phyloP scores from a whole-genome alignment of 1,139 yeast species.

The Sugiyamaella pinicola region DNA sequence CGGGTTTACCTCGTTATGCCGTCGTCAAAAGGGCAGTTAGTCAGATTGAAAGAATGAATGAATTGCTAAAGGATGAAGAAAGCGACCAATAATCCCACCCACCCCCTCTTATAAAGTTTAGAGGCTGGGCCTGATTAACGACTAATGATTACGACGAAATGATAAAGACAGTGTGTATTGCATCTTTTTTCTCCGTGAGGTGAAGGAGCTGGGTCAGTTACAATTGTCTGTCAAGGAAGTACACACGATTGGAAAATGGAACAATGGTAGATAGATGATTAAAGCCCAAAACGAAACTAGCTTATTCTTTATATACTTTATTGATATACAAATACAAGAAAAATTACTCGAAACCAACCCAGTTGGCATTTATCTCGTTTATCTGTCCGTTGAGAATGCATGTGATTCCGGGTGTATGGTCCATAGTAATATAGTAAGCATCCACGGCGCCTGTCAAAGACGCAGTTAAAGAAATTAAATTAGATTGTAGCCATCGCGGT shows the following conservation, averaged over 20 bases:
- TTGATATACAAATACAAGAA: background rate
- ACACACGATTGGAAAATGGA: no score
- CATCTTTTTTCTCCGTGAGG: background rate
- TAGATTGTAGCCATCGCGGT: no score
- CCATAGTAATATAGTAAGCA: background rate
- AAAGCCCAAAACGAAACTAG: background rate
- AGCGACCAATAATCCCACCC: background rate
- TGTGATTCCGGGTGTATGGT: background rate
- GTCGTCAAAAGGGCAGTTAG: background rate
- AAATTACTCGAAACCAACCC: background rate
- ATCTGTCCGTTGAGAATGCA: no score
- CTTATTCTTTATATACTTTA: background rate
- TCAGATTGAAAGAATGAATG: background rate
- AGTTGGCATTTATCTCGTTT: no score
- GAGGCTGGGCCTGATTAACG: no score
- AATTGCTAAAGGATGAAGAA: background rate
- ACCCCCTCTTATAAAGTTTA: no score
- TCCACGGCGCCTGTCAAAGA: background rate
- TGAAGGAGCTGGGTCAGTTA: no score
- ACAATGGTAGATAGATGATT: no score
- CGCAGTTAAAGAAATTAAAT: no score
- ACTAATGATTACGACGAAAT: background rate
- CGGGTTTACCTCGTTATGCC: conserved; percentile 3
- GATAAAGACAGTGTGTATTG: background rate
- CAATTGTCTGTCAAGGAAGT: no score